Base-by-base conservation (phyloP, 2,329 filamentous ascomycete species). In the Pseudocercospora cruenta region DNA sequence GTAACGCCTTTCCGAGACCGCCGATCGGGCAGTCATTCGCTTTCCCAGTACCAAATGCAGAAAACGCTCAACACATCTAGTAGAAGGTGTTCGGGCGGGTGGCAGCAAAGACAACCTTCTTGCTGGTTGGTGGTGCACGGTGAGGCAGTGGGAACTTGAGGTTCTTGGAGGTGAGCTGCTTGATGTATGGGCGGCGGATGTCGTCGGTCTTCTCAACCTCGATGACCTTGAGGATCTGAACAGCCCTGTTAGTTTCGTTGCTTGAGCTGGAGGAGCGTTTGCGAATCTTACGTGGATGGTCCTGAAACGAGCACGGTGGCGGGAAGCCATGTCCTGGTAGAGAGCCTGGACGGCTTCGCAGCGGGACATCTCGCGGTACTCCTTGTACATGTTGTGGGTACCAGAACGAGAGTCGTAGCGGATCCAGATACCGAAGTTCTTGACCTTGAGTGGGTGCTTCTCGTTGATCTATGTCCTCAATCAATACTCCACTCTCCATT, bases 311-410 rank as follows among this genome's bases (percentile, higher is more conserved):
- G 95, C 91, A 82, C 92, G 93, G 90, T 99, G 95, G 83, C 95
- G 93, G 83, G 96, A 94, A 77, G 95, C 93, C 95, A 99, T 98
- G 87, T 99, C 95, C 85, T 95, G 92, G 91, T 99, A 99, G 82
- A 99, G 90, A 76, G 94, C 86, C 86, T 98, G 92, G 80, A 98
- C 94, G 75, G 95, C 95, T 76, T 95, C 94, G 80, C 91, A 92
- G 84, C 95, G 89, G 82, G 92, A 94, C 89, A 98, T 92, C 89
- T 98, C 95, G 82, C 95, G 92, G 91, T 97, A 98, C 91, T 99
- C 95, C 91, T 98, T 98, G 93, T 99, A 99, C 95, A 99, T 99
- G 91, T 99, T 99, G 93, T 99, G 95, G 79, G 95, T 99, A 79
- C 95, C 95, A 79, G 95, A 98, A 85, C 95, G 94, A 71, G 96